A percentile compares a stretch with the other conserved stretches of the same genome.
Evolutionary conservation across 179 eudicot species (phyloP).

Genomic region (Spergularia azorica): DNA sequence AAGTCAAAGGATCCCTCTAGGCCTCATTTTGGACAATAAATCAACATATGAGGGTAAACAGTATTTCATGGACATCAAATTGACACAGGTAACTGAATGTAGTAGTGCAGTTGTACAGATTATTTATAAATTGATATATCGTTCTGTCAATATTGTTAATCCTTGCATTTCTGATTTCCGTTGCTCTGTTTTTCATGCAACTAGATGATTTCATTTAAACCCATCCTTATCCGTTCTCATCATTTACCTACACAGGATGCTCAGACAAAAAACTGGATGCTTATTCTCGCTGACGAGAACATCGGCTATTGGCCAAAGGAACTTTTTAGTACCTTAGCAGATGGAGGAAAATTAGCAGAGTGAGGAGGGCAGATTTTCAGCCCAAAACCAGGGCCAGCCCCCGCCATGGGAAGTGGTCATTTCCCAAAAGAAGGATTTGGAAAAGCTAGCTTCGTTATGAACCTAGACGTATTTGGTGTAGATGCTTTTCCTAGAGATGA

Average conservation of each 20-base stretch:
- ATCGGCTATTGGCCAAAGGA: slow-evolving; percentile 36
- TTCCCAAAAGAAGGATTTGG: slow-evolving; percentile 1
- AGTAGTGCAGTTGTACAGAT: too few relatives aligned
- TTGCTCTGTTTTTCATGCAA: too few relatives aligned
- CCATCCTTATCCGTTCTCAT: not conserved
- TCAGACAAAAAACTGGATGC: slow-evolving; percentile 29
- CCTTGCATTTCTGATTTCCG: too few relatives aligned
- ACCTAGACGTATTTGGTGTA: not conserved
- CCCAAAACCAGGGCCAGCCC: not conserved
- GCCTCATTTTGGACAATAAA: not conserved
- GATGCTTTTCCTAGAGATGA: not conserved
- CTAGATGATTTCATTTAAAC: not conserved
- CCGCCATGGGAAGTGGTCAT: slow-evolving; percentile 29
- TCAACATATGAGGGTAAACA: slow-evolving; percentile 9
- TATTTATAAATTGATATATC: not conserved
- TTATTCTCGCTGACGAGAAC: not conserved
- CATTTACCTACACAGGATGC: slow-evolving; percentile 19
- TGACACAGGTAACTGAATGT: slow-evolving; percentile 13
- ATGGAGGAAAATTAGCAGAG: slow-evolving; percentile 19
- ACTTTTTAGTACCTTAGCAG: slow-evolving; percentile 16
- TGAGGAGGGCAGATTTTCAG: slow-evolving; percentile 31
- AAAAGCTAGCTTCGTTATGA: not conserved
- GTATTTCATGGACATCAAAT: not conserved
- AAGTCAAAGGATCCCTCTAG: slow-evolving; percentile 22
- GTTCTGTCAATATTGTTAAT: too few relatives aligned